phyloP scores from a whole-genome alignment of 2,329 filamentous ascomycete species.

The Zymoseptoria brevis region DNA sequence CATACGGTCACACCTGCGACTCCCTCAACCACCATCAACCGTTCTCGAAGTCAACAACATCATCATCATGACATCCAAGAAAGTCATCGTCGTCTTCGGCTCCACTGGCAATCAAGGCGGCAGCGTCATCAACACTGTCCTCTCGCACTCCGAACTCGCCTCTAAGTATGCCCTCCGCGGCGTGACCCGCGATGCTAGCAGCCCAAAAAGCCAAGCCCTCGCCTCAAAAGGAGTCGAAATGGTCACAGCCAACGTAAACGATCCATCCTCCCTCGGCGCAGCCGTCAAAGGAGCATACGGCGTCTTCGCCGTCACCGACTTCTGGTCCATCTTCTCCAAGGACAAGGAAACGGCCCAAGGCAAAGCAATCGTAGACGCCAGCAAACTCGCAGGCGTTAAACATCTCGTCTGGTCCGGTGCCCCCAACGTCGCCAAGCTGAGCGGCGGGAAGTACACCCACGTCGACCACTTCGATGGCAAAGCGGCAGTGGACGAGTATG shows the following conservation, averaged over 20 bases:
- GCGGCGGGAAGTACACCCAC: conserved; percentile 24
- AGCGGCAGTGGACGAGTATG: conserved; percentile 29
- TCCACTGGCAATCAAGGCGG: conserved; percentile 55
- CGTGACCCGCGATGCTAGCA: conserved; percentile 45
- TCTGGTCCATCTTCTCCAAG: conserved; percentile 35
- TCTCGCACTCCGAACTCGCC: conserved; percentile 38
- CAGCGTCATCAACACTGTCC: conserved; percentile 43
- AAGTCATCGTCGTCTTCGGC: conserved; percentile 50
- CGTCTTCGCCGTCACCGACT: conserved; percentile 49
- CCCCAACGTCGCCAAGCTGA: conserved; percentile 23
- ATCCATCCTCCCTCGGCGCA: conserved; percentile 37
- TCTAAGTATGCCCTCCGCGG: conserved; percentile 47
- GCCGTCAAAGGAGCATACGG: conserved; percentile 42
- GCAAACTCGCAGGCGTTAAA: conserved; percentile 25
- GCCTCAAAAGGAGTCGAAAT: conserved; percentile 43
- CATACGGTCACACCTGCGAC: background rate
- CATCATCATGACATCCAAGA: conserved; percentile 23
- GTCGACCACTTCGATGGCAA: conserved; percentile 35
- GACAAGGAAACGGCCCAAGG: conserved; percentile 29
- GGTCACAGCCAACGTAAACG: conserved; percentile 45
- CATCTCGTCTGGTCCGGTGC: conserved; percentile 35
- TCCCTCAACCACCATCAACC: background rate
- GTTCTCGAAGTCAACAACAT: background rate
- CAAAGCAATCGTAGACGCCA: conserved; percentile 29
- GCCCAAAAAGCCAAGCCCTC: conserved; percentile 40